Evolutionary conservation across 768 basidiomycete species (phyloP).

Genomic region (Omphalotus guepiniiformis): DNA sequence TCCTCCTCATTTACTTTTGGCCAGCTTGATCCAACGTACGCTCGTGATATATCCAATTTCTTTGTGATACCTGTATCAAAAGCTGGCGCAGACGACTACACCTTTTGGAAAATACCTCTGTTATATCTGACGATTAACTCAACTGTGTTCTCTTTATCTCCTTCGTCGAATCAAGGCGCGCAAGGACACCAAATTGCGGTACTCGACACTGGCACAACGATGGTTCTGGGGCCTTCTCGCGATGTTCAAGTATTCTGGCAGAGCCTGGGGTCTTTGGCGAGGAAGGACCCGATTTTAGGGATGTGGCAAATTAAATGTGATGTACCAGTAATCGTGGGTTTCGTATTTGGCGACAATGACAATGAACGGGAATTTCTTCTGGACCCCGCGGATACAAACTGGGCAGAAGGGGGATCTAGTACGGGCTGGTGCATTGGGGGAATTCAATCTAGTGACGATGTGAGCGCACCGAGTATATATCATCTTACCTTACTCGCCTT

Average conservation of each 20-base stretch:
- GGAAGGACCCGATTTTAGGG: slow-evolving; percentile 29
- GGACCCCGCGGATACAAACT: slow-evolving; percentile 50
- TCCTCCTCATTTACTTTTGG: slow-evolving; percentile 51
- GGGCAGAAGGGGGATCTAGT: slow-evolving; percentile 35
- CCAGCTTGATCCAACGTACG: slow-evolving; percentile 34
- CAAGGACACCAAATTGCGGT: slow-evolving; percentile 43
- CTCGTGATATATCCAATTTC: slow-evolving; percentile 28
- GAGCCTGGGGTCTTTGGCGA: slow-evolving; percentile 36
- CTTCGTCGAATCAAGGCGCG: slow-evolving; percentile 40
- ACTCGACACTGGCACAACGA: slow-evolving; percentile 60
- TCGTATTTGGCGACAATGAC: slow-evolving; percentile 38
- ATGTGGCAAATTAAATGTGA: slow-evolving; percentile 51
- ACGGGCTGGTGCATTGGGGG: slow-evolving; percentile 55
- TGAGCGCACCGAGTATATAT: slow-evolving; percentile 17
- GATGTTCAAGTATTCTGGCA: slow-evolving; percentile 54
- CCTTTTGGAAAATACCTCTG: slow-evolving; percentile 59
- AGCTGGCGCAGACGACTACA: slow-evolving; percentile 30
- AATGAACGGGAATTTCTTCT: slow-evolving; percentile 34
- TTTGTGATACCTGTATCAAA: slow-evolving; percentile 36
- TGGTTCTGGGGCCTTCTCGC: slow-evolving; percentile 46
- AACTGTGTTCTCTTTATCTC: slow-evolving; percentile 34
- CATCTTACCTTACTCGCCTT: too few relatives aligned
- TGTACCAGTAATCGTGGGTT: slow-evolving; percentile 39
- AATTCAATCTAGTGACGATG: slow-evolving; percentile 48
- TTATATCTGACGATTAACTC: slow-evolving; percentile 41